Base-by-base conservation (phyloP, 768 basidiomycete genomes). In the Rhodotorula sphaerocarpa region DNA sequence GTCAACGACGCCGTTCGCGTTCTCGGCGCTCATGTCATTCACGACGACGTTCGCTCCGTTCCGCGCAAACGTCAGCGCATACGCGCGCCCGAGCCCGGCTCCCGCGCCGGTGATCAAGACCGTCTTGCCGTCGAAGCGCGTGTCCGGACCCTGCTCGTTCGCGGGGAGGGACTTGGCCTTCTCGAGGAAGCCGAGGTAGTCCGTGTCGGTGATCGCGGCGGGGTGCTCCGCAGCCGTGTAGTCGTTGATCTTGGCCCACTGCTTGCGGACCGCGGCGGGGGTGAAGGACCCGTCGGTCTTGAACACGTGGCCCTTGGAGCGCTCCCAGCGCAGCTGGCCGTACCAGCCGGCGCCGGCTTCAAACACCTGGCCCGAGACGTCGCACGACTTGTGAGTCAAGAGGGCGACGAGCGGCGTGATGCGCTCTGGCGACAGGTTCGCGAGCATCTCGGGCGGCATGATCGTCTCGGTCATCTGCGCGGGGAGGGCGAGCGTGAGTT, bases 31-130 rank as follows among this genome's bases (percentile, higher is more conserved):
- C 50, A 96, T 85, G 72, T 99, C 95, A 74, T 97, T 99, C 46
- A 97, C 83, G 48, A 97, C 87, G 36, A 99, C 88, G 70, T 95
- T 95, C 15, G 90, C 93, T n/a, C 95, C 93, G 14, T 92, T 83
- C 57, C 82, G 84, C 30, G 82, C 88, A 73, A 86, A 97, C 87
- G 96, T 88, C 46, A 86, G 80, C 0, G 95, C 88, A 73, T 97
- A 95, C 3, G 83, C 82, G 33, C 95, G 84, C 23, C 95, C 95
- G 34, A 99, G 83, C 55, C 93, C 95, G 31, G 87, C 89, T 45
- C 93, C 93, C 11, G 91, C 88, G 43, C 93, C 95, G 4, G 95
- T 97, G 70, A 97, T 81, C 70, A 99, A 84, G 62, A 87, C 88
- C 16, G 90, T 93, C 78, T 96, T 86, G 21, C 84, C 86, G 63